These are phyloP conservation scores for Cerioporus squamosus DNA, from an alignment of 1,284 basidiomycete genomes.

Conservation along the genomic window DNA sequence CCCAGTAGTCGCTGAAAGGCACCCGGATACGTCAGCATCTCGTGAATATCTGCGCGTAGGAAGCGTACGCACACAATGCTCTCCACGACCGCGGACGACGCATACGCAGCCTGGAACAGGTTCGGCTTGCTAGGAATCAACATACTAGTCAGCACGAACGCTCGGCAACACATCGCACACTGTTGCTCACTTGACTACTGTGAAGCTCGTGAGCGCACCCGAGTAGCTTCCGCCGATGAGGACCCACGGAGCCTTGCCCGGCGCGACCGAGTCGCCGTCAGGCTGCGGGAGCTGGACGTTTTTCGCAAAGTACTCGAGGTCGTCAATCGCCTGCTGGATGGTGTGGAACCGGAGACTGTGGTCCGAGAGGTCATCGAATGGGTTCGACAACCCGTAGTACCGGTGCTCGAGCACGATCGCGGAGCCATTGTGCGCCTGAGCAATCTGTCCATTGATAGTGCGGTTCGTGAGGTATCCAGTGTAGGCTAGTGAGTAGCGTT, in stretches of 20 bases:
- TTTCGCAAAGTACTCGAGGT: constrained; percentile 71
- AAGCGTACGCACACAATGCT: constrained; percentile 55
- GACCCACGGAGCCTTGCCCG: constrained; percentile 68
- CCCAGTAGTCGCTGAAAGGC: constrained; percentile 67
- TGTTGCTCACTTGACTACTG: constrained; percentile 64
- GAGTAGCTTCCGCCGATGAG: constrained; percentile 74
- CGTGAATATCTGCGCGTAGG: neutral
- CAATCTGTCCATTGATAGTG: constrained; percentile 69
- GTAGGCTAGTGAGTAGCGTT: constrained; percentile 31
- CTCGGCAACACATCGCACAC: neutral
- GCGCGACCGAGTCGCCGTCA: constrained; percentile 58
- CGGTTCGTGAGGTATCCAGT: constrained; percentile 62
- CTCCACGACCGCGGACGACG: constrained; percentile 74
- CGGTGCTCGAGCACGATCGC: constrained; percentile 65
- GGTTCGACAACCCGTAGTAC: constrained; percentile 59
- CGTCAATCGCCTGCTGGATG: constrained; percentile 74
- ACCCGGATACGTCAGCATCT: too few species aligned
- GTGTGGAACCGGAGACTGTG: constrained; percentile 62
- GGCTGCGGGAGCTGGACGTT: constrained; percentile 71
- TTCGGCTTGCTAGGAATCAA: constrained; percentile 56
- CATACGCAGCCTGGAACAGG: constrained; percentile 70
- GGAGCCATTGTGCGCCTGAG: constrained; percentile 67
- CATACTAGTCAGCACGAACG: neutral
- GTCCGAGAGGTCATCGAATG: constrained; percentile 63
- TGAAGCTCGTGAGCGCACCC: constrained; percentile 72